Conservation (phyloP, 2,329 filamentous ascomycete species). For the Colletotrichum australisinense region DNA sequence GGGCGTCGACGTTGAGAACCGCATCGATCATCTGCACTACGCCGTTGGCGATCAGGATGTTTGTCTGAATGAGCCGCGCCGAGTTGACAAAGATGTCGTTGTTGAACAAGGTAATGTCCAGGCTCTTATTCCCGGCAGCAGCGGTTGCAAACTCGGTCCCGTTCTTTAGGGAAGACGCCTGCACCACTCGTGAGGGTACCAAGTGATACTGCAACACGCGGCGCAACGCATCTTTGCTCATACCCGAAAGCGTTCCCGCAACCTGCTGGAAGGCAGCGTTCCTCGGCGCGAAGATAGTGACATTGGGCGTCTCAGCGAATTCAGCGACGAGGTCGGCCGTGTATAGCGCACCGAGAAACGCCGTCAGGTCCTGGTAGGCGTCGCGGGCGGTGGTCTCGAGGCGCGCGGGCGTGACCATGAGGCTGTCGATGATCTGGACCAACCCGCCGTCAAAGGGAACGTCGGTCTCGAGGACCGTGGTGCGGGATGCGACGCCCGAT, state of each 20-base stretch:
- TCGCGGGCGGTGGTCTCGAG: constrained; percentile 32
- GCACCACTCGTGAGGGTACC: constrained; percentile 20
- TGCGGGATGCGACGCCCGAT: constrained; percentile 52
- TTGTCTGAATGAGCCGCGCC: constrained; percentile 61
- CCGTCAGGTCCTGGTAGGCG: constrained; percentile 32
- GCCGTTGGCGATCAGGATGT: constrained; percentile 68
- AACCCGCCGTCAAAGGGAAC: constrained; percentile 60
- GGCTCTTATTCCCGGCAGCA: neutral
- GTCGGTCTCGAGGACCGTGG: constrained; percentile 54
- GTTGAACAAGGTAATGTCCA: constrained; percentile 37
- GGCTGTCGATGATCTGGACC: constrained; percentile 63
- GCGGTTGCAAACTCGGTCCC: constrained; percentile 19
- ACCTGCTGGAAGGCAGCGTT: constrained; percentile 34
- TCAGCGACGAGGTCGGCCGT: constrained; percentile 27
- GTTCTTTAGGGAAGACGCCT: constrained; percentile 15
- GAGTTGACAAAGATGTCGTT: constrained; percentile 63
- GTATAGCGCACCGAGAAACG: constrained; percentile 37
- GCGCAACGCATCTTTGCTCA: constrained; percentile 24
- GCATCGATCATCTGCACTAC: constrained; percentile 69
- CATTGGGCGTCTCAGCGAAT: constrained; percentile 31
- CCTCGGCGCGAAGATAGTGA: constrained; percentile 33
- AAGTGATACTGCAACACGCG: constrained; percentile 35
- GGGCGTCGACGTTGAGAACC: constrained; percentile 53
- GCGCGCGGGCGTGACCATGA: constrained; percentile 57
- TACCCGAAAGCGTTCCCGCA: constrained; percentile 5